Conservation (phyloP, 345 rosid species). For the Brassica juncea region DNA sequence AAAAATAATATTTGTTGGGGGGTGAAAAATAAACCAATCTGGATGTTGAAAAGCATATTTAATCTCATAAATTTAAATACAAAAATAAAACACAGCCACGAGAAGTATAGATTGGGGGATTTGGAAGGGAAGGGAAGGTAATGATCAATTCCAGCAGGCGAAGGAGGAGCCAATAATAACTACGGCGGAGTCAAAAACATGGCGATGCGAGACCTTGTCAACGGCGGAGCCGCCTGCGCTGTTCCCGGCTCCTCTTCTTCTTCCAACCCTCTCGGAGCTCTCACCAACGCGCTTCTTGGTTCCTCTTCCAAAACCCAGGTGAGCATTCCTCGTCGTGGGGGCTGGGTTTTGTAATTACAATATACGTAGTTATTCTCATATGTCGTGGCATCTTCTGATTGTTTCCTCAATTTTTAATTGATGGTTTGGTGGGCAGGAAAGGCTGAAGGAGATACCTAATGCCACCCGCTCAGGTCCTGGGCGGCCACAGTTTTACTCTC, state of each 20-base stretch:
- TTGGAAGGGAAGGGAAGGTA: too few species aligned
- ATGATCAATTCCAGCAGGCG: too few species aligned
- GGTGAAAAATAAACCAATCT: too few species aligned
- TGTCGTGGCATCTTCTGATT: too few species aligned
- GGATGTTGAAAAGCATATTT: too few species aligned
- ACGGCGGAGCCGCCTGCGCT: constrained; percentile 94
- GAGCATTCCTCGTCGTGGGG: background rate
- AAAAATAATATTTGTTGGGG: too few species aligned
- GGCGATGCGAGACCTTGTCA: constrained; percentile 95
- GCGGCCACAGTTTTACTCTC: constrained; percentile 50
- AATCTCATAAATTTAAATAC: too few species aligned
- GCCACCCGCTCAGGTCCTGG: constrained; percentile 51
- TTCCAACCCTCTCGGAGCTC: constrained; percentile 90
- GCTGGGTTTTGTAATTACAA: too few species aligned
- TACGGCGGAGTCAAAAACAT: constrained; percentile 39
- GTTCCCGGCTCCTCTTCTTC: constrained; percentile 85
- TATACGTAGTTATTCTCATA: too few species aligned
- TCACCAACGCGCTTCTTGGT: constrained; percentile 86
- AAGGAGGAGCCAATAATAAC: constrained; percentile 11
- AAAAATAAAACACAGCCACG: too few species aligned
- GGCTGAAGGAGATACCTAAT: constrained; percentile 80
- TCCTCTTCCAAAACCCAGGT: constrained; percentile 94
- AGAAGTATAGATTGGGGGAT: too few species aligned
- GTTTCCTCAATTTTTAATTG: constrained; percentile 4
- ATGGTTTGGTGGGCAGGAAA: constrained; percentile 54